Evolutionary conservation across 2,329 filamentous ascomycete genomes (phyloP), one percentile per base, ranked within the genome.

Genomic region (Lachnellula hyalina): DNA sequence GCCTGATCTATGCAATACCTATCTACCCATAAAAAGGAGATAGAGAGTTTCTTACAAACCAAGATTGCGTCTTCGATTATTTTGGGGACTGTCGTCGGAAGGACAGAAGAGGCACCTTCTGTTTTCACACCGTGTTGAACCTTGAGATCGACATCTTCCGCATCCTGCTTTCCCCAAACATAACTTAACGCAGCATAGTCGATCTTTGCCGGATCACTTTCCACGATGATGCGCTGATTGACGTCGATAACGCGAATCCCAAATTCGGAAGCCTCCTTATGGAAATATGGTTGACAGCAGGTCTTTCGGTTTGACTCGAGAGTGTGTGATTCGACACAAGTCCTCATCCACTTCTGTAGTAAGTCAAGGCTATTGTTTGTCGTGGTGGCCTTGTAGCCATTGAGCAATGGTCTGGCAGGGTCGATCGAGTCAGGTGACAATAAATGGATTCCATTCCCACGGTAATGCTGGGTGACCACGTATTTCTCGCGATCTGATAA

Each of bases 121-220:
- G 34, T 36, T 15, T 38, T 38, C 12, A 40, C 11, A 5, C 17
- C n/a, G 14, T 40, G 34, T 17, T 40, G 34, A 38, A 36, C 34
- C 21, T 21, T 38, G n/a, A 17, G 12, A 3, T 40, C 2, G n/a
- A 17, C 17, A 6, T 17, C 36, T 40, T 40, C 36, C 36, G 36
- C 36, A 12, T 17, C 8, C n/a, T 54, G 28, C 8, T 49, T 19
- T 11, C 57, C 57, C 57, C 57, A 60, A 51, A 55, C 55, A 36
- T 60, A 60, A n/a, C 54, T 57, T 15, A 60, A 41, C 3, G 45
- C 40, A 15, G 51, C 56, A 62, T 32, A 47, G 8, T 47, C 19
- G 9, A 23, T 44, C 11, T 23, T 32, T 25, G 21, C 32, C 3
- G 19, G 28, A 25, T 36, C 25, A 7, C 32, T 21, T 32, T 49